Evolutionary conservation across 306 rosid genomes (phyloP), one percentile per base, ranked within the genome.

Genomic region (Chamaecrista fasciculata): DNA sequence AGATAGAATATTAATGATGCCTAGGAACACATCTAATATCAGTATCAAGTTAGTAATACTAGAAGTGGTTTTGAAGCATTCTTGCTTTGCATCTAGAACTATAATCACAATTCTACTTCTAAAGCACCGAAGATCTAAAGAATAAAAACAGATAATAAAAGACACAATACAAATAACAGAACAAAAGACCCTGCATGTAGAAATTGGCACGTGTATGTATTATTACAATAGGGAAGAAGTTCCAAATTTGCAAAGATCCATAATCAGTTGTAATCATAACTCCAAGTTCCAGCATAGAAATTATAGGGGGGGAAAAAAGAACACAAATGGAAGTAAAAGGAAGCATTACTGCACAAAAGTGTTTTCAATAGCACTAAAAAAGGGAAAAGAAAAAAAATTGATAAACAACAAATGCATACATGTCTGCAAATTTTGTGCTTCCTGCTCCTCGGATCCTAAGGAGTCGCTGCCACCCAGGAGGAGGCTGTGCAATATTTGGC

Each of bases 401-500:
- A 33, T 15, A 23, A 36, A 59, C 18, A 58, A 66, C 15, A 62
- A 73, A 40, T 31, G 71, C 91, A 51, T 88, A 94, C 97, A 90
- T 80, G 48, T 94, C 98, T 47, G 97, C 96, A 66, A 94, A 94
- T 75, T 81, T 91, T 79, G 86, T 76, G 83, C 97, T 80, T 82
- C 97, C 99, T 84, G 91, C 97, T 66, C 89, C 86, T 82, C 96
- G 76, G 59, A 94, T 94, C 80, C 90, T 77, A 23, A 91, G 84
- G 14, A 86, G 83, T 56, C 99, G 85, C 64, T 91, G 86, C 99
- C 99, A 94, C 7, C 97, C 97, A 6, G 81, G 77, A 11, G 99
- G 97, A 28, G 97, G 91, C 83, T 81, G 91, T 0, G 96, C 92
- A 79, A 94, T 94, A 68, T 62, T 91, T 29, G 99, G 99, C 87